Evolutionary conservation across 169 alveolate genomes (phyloP).

Genomic region (Ichthyophthirius multifiliis): DNA sequence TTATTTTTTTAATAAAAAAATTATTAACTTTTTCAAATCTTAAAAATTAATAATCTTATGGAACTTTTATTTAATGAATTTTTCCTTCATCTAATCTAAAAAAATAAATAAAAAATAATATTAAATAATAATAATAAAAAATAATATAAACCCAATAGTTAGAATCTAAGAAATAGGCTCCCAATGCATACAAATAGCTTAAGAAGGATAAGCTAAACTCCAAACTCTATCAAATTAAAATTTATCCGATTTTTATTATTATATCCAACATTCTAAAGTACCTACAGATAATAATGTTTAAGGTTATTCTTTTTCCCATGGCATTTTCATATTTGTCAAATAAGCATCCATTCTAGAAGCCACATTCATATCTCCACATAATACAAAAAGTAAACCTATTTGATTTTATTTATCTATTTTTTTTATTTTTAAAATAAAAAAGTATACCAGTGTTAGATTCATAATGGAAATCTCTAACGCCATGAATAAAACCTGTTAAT

Average conservation of each 20-base stretch:
- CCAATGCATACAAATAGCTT: constrained; percentile 47
- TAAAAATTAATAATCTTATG: background rate
- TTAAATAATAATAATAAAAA: background rate
- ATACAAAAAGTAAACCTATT: constrained; percentile 59
- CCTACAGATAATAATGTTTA: constrained; percentile 41
- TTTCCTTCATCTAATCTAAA: constrained; percentile 40
- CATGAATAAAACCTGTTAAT: constrained; percentile 61
- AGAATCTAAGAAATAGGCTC: constrained; percentile 20
- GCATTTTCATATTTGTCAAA: constrained; percentile 69
- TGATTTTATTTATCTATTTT: background rate
- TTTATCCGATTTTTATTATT: constrained; percentile 11
- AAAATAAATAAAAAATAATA: background rate
- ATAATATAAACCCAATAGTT: constrained; percentile 11
- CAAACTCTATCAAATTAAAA: constrained; percentile 40
- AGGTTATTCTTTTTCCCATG: constrained; percentile 51
- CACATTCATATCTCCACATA: constrained; percentile 79
- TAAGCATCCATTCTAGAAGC: constrained; percentile 81
- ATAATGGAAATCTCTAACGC: constrained; percentile 73
- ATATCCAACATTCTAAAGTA: constrained; percentile 39
- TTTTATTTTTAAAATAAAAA: constrained; percentile 3
- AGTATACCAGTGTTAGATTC: constrained; percentile 27
- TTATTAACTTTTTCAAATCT: constrained; percentile 5
- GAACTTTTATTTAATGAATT: constrained; percentile 18
- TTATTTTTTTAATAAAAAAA: background rate
- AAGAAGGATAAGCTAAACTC: constrained; percentile 38